phyloP scores from a whole-genome alignment of 768 basidiomycete genomes.

The Leccinellum luteum region DNA sequence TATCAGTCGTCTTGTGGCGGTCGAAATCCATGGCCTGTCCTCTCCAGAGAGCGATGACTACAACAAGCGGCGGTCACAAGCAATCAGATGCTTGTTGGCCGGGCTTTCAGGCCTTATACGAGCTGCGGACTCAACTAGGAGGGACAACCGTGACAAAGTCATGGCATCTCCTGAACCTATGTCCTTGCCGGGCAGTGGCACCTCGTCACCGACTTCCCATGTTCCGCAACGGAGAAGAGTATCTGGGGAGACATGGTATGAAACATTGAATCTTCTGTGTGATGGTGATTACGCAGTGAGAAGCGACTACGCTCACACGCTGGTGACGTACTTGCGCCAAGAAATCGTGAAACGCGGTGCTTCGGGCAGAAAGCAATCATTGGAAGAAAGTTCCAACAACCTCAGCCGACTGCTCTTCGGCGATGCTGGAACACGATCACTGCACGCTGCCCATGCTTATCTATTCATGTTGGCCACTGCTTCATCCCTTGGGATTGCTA shows the following conservation, averaged over 20 bases:
- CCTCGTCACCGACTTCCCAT: constrained; percentile 28
- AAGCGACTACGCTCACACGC: constrained; percentile 67
- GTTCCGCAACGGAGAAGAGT: constrained; percentile 63
- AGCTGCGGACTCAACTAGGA: constrained; percentile 48
- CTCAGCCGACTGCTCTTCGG: constrained; percentile 51
- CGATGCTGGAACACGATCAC: constrained; percentile 65
- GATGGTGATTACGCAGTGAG: constrained; percentile 77
- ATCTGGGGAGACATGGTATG: constrained; percentile 86
- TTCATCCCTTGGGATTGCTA: constrained; percentile 51
- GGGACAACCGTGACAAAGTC: constrained; percentile 19
- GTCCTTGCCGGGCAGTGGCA: constrained; percentile 28
- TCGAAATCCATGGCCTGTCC: constrained; percentile 63
- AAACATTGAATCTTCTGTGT: constrained; percentile 81
- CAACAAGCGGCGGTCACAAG: constrained; percentile 53
- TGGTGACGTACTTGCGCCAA: constrained; percentile 72
- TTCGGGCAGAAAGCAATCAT: constrained; percentile 43
- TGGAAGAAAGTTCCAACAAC: constrained; percentile 47
- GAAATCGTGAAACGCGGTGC: constrained; percentile 66
- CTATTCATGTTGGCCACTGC: constrained; percentile 76
- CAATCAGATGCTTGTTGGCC: constrained; percentile 67
- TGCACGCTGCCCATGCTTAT: constrained; percentile 80
- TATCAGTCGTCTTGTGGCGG: constrained; percentile 64
- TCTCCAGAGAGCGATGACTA: constrained; percentile 37
- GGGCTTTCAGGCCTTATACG: constrained; percentile 69
- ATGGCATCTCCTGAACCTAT: constrained; percentile 20